These are phyloP conservation scores for Barnettozyma sucrosica DNA, from an alignment of 805 yeast species.

Conservation along the genomic window DNA sequence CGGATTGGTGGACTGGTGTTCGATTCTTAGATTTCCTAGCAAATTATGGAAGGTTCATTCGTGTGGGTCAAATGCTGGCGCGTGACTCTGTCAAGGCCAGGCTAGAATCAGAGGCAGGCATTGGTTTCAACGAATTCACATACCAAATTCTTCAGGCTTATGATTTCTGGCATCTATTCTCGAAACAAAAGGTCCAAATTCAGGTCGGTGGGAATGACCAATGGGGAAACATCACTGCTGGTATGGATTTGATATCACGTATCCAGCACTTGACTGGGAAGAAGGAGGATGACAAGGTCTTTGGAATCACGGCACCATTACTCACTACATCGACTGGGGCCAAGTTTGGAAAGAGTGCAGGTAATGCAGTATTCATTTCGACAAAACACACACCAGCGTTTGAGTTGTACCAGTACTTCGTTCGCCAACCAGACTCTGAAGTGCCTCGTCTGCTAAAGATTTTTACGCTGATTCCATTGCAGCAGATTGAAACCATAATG, in stretches of 20 bases:
- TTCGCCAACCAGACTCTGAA: constrained; percentile 72
- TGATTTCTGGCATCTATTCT: constrained; percentile 81
- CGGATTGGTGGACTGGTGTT: constrained; percentile 80
- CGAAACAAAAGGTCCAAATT: constrained; percentile 49
- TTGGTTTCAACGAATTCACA: constrained; percentile 91
- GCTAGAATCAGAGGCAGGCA: constrained; percentile 60
- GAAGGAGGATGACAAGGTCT: constrained; percentile 32
- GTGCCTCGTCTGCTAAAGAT: constrained; percentile 62
- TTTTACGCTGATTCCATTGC: constrained; percentile 72
- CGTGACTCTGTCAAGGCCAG: constrained; percentile 83
- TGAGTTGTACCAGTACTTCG: constrained; percentile 79
- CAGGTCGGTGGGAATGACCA: constrained; percentile 98
- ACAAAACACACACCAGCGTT: constrained; percentile 69
- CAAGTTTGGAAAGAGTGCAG: constrained; percentile 95
- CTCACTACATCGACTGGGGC: constrained; percentile 85
- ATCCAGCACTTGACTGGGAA: constrained; percentile 29
- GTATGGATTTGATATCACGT: constrained; percentile 77
- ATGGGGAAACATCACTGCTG: constrained; percentile 98
- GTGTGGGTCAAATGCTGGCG: constrained; percentile 82
- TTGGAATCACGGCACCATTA: constrained; percentile 85
- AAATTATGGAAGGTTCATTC: constrained; percentile 66
- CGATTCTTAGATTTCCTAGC: constrained; percentile 74
- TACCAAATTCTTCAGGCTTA: constrained; percentile 91
- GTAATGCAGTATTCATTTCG: constrained; percentile 90
- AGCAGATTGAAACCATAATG: constrained; percentile 50